Conservation (phyloP, 768 basidiomycete genomes). For the Tulasnella sp. region DNA sequence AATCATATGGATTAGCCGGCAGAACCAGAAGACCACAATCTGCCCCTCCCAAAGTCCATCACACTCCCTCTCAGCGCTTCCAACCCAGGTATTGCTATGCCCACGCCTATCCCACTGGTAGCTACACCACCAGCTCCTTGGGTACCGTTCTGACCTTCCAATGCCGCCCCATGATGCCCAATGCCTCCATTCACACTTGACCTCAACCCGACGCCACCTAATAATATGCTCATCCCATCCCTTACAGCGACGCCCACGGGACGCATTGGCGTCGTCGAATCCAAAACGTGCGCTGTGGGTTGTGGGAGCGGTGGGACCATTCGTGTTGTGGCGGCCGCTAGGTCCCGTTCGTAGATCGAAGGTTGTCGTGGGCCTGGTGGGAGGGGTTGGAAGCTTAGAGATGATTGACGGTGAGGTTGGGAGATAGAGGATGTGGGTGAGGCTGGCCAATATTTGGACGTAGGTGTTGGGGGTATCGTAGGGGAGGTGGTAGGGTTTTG, state of each 20-base stretch:
- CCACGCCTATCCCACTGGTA: no score
- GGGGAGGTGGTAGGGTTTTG: neutral
- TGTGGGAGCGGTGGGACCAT: conserved; percentile 40
- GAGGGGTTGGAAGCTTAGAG: neutral
- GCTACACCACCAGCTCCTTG: no score
- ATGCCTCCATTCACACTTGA: neutral
- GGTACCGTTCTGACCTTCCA: neutral
- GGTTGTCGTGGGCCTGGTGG: conserved; percentile 41
- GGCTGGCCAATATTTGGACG: neutral
- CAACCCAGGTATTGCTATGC: no score
- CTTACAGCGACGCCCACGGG: conserved; percentile 66
- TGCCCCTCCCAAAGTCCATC: neutral
- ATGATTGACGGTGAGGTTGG: neutral
- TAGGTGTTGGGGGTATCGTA: neutral
- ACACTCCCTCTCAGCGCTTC: conserved; percentile 4
- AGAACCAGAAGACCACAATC: neutral
- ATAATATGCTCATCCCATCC: conserved; percentile 54
- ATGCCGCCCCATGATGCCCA: neutral
- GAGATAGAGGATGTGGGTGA: conserved; percentile 27
- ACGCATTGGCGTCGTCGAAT: conserved; percentile 49
- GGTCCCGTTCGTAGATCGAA: conserved; percentile 66
- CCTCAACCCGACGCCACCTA: conserved; percentile 25
- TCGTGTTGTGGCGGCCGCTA: conserved; percentile 31
- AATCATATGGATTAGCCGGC: no score
- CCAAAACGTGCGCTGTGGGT: conserved; percentile 70